A percentile compares a stretch with the other conserved stretches of the same genome.
phyloP scores from a whole-genome alignment of 805 yeast genomes.

The Candida patagonica region DNA sequence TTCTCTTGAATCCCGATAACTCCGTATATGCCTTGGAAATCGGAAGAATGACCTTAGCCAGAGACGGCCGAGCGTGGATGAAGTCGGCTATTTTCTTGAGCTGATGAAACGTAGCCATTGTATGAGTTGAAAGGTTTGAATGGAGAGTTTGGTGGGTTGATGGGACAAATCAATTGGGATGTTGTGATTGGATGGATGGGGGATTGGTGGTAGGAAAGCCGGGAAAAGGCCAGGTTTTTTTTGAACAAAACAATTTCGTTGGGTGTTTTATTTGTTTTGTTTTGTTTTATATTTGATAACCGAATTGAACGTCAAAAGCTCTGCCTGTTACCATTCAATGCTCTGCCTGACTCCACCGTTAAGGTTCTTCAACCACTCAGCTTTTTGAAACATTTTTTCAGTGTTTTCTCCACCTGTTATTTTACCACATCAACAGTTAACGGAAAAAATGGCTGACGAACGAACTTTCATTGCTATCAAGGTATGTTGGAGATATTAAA shows the following conservation, averaged over 20 bases:
- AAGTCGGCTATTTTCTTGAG: constrained; percentile 45
- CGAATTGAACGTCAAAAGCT: no score
- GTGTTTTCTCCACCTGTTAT: no score
- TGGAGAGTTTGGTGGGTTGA: neutral
- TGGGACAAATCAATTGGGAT: neutral
- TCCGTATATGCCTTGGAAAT: constrained; percentile 64
- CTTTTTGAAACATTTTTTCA: no score
- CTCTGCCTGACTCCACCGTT: no score
- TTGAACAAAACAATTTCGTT: no score
- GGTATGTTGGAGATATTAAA: constrained; percentile 18
- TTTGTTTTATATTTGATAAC: no score
- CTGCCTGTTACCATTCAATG: no score
- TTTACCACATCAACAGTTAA: no score
- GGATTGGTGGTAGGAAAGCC: neutral
- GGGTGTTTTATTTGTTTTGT: neutral
- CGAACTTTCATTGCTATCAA: constrained; percentile 33
- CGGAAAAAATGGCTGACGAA: constrained; percentile 24
- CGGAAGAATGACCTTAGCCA: constrained; percentile 71
- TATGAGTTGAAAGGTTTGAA: constrained; percentile 1
- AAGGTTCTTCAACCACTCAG: no score
- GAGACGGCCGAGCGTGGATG: constrained; percentile 70
- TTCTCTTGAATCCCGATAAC: constrained; percentile 84
- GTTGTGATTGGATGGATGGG: constrained; percentile 2
- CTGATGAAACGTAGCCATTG: constrained; percentile 31
- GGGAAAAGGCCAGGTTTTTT: neutral